Base-by-base conservation (phyloP, 2,329 filamentous ascomycete species). In the Lecanoromycetidae sp. region DNA sequence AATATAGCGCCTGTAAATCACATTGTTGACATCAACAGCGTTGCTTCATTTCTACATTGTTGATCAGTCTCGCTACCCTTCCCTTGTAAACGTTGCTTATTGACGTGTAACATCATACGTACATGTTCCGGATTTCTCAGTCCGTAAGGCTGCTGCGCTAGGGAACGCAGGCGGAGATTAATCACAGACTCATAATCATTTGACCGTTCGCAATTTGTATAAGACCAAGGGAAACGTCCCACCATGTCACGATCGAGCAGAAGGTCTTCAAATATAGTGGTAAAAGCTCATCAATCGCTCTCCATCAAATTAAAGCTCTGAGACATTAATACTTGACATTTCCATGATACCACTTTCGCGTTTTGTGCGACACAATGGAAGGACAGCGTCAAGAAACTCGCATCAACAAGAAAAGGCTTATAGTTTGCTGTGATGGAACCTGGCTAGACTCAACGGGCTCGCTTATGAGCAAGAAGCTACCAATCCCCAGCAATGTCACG, bases 401-500 rank as follows among this genome's bases (percentile, higher is more conserved):
- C 17, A n/a, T 15, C 36, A 34, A 25, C 13, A 51, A 48, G 46
- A 53, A 53, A 40, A 51, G 52, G 27, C 35, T 53, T 3, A 44
- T 53, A 13, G 49, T 51, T n/a, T 53, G 52, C 44, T 53, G 52
- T 30, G 52, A 53, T 36, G 50, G 50, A 9, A 54, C 52, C 10
- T 54, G 52, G 52, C 40, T 54, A 32, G 50, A 54, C 30, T 48
- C 52, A 5, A 36, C 34, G 19, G 42, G 39, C 27, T 44, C 47
- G 35, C 34, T 51, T 6, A 38, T 42, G 34, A 68, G 67, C 46
- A 64, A 64, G 4, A 62, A 66, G 44, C 52, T 71, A 4, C 56
- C 62, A 3, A 63, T 69, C 7, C 69, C 69, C 2, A 70, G 66
- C 54, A 74, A 74, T 54, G 66, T 74, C 27, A 72, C 70, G 0